Base-by-base conservation (phyloP, 1,284 basidiomycete genomes). In the Ganoderma sp. region DNA sequence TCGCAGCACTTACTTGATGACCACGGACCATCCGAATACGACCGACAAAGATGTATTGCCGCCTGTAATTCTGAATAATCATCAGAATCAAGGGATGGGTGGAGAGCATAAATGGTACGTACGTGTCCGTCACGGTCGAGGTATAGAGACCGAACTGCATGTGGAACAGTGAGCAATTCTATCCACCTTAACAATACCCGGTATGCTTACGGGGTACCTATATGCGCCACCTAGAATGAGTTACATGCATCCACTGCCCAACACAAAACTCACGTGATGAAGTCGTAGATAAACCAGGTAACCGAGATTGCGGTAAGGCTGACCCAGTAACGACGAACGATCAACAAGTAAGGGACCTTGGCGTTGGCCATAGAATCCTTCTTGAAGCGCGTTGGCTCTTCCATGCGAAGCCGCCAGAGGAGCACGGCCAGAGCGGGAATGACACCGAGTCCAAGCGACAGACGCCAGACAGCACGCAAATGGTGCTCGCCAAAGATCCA, bases 401-500 rank as follows among this genome's bases (percentile, higher is more conserved):
- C 82, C 92, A 98, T 97, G 68, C 84, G 86, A 67, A 94, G 77
- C 72, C 97, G 94, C 93, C 96, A 98, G 65, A 96, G 76, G 76
- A 97, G 88, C 52, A 97, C 92, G 2, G 88, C 83, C 8, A 90
- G 74, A 5, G 96, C 95, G 32, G 96, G 95, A 63, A 98, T 79
- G 52, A 91, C 83, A 56, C 96, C 97, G 14, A 98, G 84, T n/a
- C 94, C 95, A 39, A 98, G 87, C 4, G 94, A 93, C 48, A 96
- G 78, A 65, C 97, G 91, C 96, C 95, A 97, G 5, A 94, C 92
- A 5, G 90, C 91, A 32, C 92, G 87, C 39, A 97, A 87, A 76
- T 96, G 94, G 71, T 93, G 78, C 67, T 89, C 80, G 45, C 94
- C 92, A 71, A 92, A 96, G 87, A 96, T 96, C 93, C 92, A 95